A percentile compares a stretch with the other conserved stretches of the same genome.
phyloP scores from a whole-genome alignment of 1,284 basidiomycete species.

The Spongispora temasekensis region DNA sequence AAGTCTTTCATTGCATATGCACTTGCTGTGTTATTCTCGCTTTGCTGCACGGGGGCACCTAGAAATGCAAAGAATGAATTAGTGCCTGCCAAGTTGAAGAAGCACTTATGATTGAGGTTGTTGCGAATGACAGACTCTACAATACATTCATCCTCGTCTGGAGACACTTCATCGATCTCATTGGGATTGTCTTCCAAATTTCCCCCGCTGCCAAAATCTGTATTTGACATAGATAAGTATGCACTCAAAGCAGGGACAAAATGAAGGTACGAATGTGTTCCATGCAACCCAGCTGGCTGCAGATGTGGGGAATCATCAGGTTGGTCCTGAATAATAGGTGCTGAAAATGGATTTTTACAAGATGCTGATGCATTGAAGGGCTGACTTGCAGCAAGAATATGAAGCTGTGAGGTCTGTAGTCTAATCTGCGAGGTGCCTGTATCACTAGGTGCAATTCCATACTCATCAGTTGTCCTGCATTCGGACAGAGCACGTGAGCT shows the following conservation, averaged over 20 bases:
- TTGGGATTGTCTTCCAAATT: background rate
- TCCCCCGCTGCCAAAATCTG: background rate
- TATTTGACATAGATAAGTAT: background rate
- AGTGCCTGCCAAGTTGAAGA: no score
- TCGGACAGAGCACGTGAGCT: background rate
- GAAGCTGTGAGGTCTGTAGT: background rate
- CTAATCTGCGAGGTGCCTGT: background rate
- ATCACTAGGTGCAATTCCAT: background rate
- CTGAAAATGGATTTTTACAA: no score
- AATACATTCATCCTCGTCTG: no score
- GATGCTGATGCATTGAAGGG: background rate
- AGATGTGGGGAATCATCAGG: background rate
- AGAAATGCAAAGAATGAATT: no score
- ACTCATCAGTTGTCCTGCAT: background rate
- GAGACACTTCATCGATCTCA: background rate
- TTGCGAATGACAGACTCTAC: no score
- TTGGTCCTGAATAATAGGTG: background rate
- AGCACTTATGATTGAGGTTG: no score
- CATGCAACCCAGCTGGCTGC: background rate
- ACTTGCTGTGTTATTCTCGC: no score
- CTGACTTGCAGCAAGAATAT: background rate
- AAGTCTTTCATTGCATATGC: no score
- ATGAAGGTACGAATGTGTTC: background rate
- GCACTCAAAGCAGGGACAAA: background rate
- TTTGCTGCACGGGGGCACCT: no score